Evolutionary conservation across 1,139 yeast genomes (phyloP).

Genomic region (Geotrichum bryndzae): DNA sequence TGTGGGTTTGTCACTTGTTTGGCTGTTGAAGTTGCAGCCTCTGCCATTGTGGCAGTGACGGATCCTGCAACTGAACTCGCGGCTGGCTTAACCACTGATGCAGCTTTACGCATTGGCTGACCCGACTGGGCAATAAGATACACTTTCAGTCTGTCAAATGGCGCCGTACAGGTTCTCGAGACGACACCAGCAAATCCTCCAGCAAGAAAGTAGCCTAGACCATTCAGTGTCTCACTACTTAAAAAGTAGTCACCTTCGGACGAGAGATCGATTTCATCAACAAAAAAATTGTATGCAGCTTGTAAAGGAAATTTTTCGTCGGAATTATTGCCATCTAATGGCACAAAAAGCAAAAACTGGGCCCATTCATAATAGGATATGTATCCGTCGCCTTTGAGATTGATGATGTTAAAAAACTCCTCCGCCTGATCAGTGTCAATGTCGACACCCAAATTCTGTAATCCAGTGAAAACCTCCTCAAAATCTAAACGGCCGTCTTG

Average conservation of each 20-base stretch:
- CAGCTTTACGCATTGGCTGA: conserved; percentile 18
- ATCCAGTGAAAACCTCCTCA: conserved; percentile 60
- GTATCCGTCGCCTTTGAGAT: conserved; percentile 56
- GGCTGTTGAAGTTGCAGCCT: conserved; percentile 17
- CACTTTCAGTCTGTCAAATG: conserved; percentile 90
- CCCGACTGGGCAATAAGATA: conserved; percentile 90
- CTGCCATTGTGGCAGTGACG: conserved; percentile 28
- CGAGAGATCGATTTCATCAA: conserved; percentile 73
- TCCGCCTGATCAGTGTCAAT: conserved; percentile 54
- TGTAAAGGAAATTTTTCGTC: conserved; percentile 45
- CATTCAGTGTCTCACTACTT: conserved; percentile 70
- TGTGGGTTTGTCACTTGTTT: conserved; percentile 21
- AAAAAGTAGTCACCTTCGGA: conserved; percentile 91
- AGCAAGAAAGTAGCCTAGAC: conserved; percentile 84
- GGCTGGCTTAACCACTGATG: conserved; percentile 20
- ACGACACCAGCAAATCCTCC: conserved; percentile 96
- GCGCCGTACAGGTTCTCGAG: conserved; percentile 96
- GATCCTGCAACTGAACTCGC: neutral
- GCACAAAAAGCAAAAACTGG: conserved; percentile 74
- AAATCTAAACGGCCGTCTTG: conserved; percentile 67
- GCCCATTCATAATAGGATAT: conserved; percentile 85
- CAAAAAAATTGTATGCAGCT: conserved; percentile 76
- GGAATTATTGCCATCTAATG: conserved; percentile 45
- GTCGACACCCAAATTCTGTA: conserved; percentile 47
- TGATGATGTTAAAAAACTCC: conserved; percentile 55